Percentiles rank a stretch among this genome's conserved stretches.
phyloP scores from a whole-genome alignment of 768 basidiomycete genomes.

The Imleria badia region DNA sequence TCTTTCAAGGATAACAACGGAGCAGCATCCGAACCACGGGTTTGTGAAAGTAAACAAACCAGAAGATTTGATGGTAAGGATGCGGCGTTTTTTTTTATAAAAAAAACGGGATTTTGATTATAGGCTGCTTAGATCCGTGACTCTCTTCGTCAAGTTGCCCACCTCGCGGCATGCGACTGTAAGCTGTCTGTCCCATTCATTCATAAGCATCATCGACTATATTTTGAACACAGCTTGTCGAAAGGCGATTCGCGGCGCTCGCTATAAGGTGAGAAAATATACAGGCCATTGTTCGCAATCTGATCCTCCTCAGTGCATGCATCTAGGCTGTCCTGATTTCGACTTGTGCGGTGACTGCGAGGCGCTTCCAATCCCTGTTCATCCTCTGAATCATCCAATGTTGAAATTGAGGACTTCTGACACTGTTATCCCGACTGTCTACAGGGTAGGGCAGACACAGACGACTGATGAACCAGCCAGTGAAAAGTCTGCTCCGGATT shows the following conservation, averaged over 20 bases:
- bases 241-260: constrained; percentile 54
- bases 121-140: constrained; percentile 30
- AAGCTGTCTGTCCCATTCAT: constrained; percentile 2
- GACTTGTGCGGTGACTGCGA: constrained; percentile 82
- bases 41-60: constrained; percentile 63
- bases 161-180: constrained; percentile 64
- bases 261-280: constrained; percentile 61
- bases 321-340: constrained; percentile 72
- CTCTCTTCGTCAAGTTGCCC: constrained; percentile 30
- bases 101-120: background rate
- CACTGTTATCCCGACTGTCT: constrained; percentile 47
- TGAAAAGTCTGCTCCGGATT: background rate
- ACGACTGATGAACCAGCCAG: background rate
- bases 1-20: constrained; percentile 52
- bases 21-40: constrained; percentile 75
- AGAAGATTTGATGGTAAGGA: constrained; percentile 57
- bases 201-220: background rate
- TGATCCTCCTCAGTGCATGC: constrained; percentile 65
- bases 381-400: constrained; percentile 69
- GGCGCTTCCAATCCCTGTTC: constrained; percentile 72
- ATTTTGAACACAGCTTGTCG: constrained; percentile 39
- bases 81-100: background rate
- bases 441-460: constrained; percentile 24
- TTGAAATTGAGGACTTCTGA: constrained; percentile 66
- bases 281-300: background rate